Conservation (phyloP, 2,329 filamentous ascomycete genomes). For the Corinectria fuckeliana region DNA sequence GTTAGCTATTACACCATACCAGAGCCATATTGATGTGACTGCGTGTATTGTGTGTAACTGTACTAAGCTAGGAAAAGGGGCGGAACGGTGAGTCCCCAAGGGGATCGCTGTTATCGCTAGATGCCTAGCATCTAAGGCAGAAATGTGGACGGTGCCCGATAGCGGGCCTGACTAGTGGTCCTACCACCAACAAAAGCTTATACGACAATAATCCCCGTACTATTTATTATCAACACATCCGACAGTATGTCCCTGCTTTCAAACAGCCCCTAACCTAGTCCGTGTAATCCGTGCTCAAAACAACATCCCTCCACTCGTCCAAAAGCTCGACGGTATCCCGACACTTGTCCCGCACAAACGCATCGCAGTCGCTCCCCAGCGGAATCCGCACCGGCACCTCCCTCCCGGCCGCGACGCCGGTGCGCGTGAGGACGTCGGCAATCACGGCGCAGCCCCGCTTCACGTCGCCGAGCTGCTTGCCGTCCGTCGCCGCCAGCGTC, state of each 20-base stretch:
- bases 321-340: constrained; percentile 50
- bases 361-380: constrained; percentile 60
- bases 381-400: constrained; percentile 59
- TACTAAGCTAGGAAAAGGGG: too few species aligned
- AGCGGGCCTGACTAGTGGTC: too few species aligned
- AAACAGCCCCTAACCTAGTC: neutral
- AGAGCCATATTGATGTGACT: too few species aligned
- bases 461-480: constrained; percentile 62
- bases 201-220: too few species aligned
- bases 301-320: constrained; percentile 54
- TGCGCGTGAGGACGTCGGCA: constrained; percentile 61
- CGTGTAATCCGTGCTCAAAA: constrained; percentile 33
- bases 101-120: too few species aligned
- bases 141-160: too few species aligned
- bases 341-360: constrained; percentile 51
- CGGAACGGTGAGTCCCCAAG: too few species aligned
- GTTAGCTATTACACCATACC: too few species aligned
- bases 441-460: constrained; percentile 58
- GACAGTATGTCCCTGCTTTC: neutral
- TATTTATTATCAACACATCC: neutral
- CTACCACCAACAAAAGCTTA: too few species aligned
- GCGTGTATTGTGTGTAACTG: too few species aligned
- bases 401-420: constrained; percentile 54
- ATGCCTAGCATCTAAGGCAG: too few species aligned
- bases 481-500: constrained; percentile 45